Percentiles rank a stretch among this genome's conserved stretches.
Conservation (phyloP, 805 yeast species). For the Kuraishia hungarica region DNA sequence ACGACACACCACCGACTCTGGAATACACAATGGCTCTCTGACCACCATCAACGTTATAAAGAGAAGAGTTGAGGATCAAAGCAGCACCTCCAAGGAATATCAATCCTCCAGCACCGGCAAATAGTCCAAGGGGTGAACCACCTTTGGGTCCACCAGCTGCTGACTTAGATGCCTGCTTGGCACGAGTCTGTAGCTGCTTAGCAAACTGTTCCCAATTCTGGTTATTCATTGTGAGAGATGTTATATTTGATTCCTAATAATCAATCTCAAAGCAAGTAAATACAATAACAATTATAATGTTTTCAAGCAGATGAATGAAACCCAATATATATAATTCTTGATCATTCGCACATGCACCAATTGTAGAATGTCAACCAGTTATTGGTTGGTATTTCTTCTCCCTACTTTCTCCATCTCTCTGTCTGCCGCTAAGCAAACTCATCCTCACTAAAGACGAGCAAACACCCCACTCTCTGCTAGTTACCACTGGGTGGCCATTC, state of each 20-base stretch:
- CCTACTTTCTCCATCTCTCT: background rate
- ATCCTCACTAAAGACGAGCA: background rate
- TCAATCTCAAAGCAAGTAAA: too few relatives aligned
- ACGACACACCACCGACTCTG: constrained; percentile 76
- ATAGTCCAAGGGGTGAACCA: constrained; percentile 38
- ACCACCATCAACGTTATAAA: constrained; percentile 95
- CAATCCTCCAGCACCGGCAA: constrained; percentile 59
- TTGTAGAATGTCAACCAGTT: too few relatives aligned
- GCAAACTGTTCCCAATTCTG: constrained; percentile 47
- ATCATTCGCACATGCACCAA: too few relatives aligned
- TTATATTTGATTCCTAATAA: background rate
- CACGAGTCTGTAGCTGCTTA: constrained; percentile 36
- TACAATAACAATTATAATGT: too few relatives aligned
- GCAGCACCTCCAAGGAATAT: constrained; percentile 52
- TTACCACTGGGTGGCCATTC: background rate
- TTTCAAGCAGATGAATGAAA: too few relatives aligned
- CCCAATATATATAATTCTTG: too few relatives aligned
- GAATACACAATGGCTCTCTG: constrained; percentile 95
- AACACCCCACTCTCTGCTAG: background rate
- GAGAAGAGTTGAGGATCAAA: constrained; percentile 41
- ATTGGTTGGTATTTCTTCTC: background rate
- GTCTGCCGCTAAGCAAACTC: too few relatives aligned
- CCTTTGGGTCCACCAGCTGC: constrained; percentile 8
- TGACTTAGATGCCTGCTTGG: constrained; percentile 29
- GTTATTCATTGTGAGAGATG: constrained; percentile 18